A percentile compares a stretch with the other conserved stretches of the same genome.
These are phyloP conservation scores for Phylloporus sp. DNA, from an alignment of 1,284 basidiomycete species.

Conservation along the genomic window DNA sequence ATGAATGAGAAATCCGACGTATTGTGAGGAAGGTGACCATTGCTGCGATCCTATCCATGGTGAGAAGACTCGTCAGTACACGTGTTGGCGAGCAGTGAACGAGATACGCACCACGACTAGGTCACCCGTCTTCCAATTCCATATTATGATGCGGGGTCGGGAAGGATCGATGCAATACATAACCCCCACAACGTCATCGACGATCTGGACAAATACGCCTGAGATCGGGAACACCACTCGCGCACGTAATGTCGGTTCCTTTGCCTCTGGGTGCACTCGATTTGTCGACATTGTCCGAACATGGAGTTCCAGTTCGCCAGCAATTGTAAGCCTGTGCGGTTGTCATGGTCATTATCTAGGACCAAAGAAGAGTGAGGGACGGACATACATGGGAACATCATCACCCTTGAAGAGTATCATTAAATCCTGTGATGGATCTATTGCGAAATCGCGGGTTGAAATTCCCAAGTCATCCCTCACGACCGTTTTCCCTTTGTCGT, in stretches of 20 bases:
- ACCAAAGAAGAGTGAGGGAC: not conserved
- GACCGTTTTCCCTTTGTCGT: conserved; percentile 26
- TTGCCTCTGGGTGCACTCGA: conserved; percentile 48
- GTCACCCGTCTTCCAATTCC: conserved; percentile 61
- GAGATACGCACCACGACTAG: conserved; percentile 52
- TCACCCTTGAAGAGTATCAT: conserved; percentile 54
- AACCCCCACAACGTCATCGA: conserved; percentile 58
- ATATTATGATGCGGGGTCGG: conserved; percentile 52
- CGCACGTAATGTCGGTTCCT: conserved; percentile 34
- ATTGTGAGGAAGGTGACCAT: conserved; percentile 34
- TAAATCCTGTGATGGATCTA: conserved; percentile 70
- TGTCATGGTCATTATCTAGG: not conserved
- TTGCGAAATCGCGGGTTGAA: conserved; percentile 61
- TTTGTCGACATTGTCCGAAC: conserved; percentile 55
- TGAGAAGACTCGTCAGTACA: not conserved
- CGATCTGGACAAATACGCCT: conserved; percentile 56
- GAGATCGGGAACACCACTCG: conserved; percentile 28
- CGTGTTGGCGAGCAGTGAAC: not conserved
- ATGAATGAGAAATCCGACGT: conserved; percentile 58
- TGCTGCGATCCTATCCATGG: conserved; percentile 33
- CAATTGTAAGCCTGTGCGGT: conserved; percentile 15
- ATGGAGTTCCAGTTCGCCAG: conserved; percentile 40
- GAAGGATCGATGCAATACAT: conserved; percentile 47
- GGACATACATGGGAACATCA: conserved; percentile 23
- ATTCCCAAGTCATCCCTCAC: conserved; percentile 51